A percentile compares a stretch with the other conserved stretches of the same genome.
These are phyloP conservation scores for Daldinia caldariorum DNA, from an alignment of 495 filamentous ascomycete species.

Conservation along the genomic window DNA sequence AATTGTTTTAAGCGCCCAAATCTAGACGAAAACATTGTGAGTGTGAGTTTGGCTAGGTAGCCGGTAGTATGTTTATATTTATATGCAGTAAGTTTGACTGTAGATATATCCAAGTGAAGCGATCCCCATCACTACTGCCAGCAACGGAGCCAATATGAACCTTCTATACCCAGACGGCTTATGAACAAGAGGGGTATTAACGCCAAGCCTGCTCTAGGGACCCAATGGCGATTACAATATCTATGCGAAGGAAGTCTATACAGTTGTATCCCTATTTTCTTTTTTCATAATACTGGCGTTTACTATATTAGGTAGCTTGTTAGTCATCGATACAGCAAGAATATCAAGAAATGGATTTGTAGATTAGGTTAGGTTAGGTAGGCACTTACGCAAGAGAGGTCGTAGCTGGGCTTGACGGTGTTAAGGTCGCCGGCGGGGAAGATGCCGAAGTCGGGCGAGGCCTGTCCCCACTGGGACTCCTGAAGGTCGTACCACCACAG, in stretches of 20 bases:
- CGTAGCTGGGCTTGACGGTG: constrained; percentile 62
- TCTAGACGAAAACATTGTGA: neutral
- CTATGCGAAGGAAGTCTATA: constrained; percentile 29
- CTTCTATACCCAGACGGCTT: constrained; percentile 23
- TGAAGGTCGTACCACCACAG: constrained; percentile 77
- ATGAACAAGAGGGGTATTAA: constrained; percentile 24
- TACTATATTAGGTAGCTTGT: constrained; percentile 17
- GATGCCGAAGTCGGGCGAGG: constrained; percentile 73
- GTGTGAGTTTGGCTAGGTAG: neutral
- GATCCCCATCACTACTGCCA: neutral
- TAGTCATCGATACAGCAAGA: constrained; percentile 1
- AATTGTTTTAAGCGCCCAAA: too few relatives aligned
- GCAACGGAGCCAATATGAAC: constrained; percentile 10
- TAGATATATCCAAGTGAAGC: constrained; percentile 10
- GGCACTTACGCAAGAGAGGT: constrained; percentile 60
- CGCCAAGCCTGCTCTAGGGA: constrained; percentile 17
- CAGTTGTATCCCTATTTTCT: neutral
- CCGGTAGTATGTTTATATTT: neutral
- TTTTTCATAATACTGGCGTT: neutral
- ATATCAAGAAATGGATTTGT: too few relatives aligned
- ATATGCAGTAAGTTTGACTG: neutral
- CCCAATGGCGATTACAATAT: constrained; percentile 18
- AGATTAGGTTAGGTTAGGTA: neutral
- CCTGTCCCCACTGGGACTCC: constrained; percentile 64
- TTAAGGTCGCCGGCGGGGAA: constrained; percentile 49